A percentile compares a stretch with the other conserved stretches of the same genome.
phyloP scores from a whole-genome alignment of 345 rosid genomes.

The Nephelium lappaceum region DNA sequence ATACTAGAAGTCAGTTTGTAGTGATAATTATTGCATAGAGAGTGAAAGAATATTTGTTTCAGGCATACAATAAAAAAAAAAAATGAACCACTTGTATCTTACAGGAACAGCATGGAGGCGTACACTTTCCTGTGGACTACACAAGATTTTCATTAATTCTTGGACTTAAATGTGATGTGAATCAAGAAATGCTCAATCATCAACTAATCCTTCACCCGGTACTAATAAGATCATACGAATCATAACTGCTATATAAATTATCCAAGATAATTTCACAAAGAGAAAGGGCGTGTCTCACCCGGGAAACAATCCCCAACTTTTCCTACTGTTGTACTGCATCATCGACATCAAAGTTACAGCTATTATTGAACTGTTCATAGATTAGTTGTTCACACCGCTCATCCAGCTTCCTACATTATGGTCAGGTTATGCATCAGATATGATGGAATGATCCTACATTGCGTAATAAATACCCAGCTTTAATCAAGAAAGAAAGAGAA shows the following conservation, averaged over 20 bases:
- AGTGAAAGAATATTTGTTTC: too few species aligned
- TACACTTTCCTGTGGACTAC: neutral
- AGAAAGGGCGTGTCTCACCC: conserved; percentile 35
- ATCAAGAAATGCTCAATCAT: neutral
- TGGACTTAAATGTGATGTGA: neutral
- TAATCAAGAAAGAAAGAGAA: too few species aligned
- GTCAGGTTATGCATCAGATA: conserved; percentile 3
- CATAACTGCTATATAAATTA: neutral
- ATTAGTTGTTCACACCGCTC: conserved; percentile 57
- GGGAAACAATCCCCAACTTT: conserved; percentile 62
- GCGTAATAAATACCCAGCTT: too few species aligned
- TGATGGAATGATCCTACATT: neutral
- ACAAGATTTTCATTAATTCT: neutral
- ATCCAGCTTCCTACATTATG: conserved; percentile 52
- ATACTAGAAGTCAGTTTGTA: too few species aligned
- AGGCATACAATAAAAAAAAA: too few species aligned
- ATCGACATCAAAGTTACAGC: conserved; percentile 77
- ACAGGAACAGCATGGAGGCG: too few species aligned
- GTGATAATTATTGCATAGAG: too few species aligned
- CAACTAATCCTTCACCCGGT: neutral
- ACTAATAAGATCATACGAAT: neutral
- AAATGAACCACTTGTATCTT: too few species aligned
- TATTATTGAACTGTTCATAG: conserved; percentile 51
- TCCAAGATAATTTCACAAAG: neutral
- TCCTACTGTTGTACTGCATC: conserved; percentile 69